Conservation (phyloP, 345 rosid species). For the Dimocarpus longan region DNA sequence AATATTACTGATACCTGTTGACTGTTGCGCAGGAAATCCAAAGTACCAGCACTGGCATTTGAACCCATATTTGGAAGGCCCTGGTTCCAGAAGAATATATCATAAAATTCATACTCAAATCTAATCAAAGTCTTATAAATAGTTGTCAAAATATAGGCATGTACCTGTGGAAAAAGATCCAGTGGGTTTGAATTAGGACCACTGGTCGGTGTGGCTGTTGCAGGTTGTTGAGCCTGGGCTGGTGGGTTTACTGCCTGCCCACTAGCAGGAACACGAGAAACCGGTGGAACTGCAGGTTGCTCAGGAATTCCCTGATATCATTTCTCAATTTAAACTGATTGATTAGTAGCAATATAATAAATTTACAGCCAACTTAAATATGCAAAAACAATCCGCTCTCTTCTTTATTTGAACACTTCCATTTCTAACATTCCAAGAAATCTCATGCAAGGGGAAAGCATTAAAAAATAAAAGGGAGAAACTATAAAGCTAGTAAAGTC, state of each 20-base stretch:
- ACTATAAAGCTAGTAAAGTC: background rate
- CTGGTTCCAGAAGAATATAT: constrained; percentile 26
- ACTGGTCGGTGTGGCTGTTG: constrained; percentile 38
- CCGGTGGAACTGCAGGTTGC: constrained; percentile 57
- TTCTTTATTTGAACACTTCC: background rate
- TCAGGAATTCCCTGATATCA: constrained; percentile 58
- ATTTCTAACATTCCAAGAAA: constrained; percentile 4
- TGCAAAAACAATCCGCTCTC: background rate
- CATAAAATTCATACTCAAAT: background rate
- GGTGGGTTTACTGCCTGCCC: constrained; percentile 47
- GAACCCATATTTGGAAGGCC: constrained; percentile 62
- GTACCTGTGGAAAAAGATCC: constrained; percentile 70
- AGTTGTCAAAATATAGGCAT: background rate
- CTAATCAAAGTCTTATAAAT: background rate
- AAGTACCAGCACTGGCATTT: constrained; percentile 53
- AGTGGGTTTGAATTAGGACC: constrained; percentile 69
- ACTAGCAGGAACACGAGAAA: constrained; percentile 35
- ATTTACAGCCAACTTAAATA: constrained; percentile 7
- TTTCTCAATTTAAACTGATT: background rate
- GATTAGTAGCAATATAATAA: background rate
- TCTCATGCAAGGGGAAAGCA: background rate
- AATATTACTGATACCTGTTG: constrained; percentile 45
- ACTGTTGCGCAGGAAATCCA: constrained; percentile 65
- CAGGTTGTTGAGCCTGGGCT: constrained; percentile 42
- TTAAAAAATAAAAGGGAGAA: background rate